Evolutionary conservation across 2,329 filamentous ascomycete species (phyloP).

Genomic region (Ophiobolus disseminans): DNA sequence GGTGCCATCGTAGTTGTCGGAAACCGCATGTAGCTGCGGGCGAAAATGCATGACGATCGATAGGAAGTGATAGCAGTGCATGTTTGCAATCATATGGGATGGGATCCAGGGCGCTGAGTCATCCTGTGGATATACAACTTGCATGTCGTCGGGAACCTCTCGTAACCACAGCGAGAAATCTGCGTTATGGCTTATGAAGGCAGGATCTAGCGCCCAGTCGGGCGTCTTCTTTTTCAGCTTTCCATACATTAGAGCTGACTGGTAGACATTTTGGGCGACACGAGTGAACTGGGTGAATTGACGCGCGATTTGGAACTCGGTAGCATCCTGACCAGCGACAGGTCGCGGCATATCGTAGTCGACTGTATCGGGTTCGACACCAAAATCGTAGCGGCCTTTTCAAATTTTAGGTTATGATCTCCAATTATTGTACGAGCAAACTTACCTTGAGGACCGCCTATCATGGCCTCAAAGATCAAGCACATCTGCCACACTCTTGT

Average conservation of each 20-base stretch:
- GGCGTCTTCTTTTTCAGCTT: slow-evolving; percentile 76
- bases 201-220: slow-evolving; percentile 87
- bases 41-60: slow-evolving; percentile 86
- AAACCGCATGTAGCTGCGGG: slow-evolving; percentile 77
- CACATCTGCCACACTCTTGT: slow-evolving; percentile 90
- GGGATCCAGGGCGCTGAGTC: slow-evolving; percentile 83
- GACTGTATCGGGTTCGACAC: slow-evolving; percentile 76
- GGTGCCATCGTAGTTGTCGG: slow-evolving; percentile 77
- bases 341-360: slow-evolving; percentile 73
- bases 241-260: slow-evolving; percentile 77
- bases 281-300: slow-evolving; percentile 84
- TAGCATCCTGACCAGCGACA: slow-evolving; percentile 71
- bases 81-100: slow-evolving; percentile 85
- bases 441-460: slow-evolving; percentile 88
- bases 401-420: slow-evolving; percentile 10
- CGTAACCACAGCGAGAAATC: slow-evolving; percentile 77
- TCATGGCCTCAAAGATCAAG: slow-evolving; percentile 87
- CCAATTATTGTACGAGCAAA: not conserved
- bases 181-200: slow-evolving; percentile 80
- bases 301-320: slow-evolving; percentile 78
- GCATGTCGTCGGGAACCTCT: slow-evolving; percentile 79
- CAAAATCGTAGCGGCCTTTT: slow-evolving; percentile 73
- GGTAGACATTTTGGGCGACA: slow-evolving; percentile 77
- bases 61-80: slow-evolving; percentile 88
- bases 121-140: slow-evolving; percentile 77